These are phyloP conservation scores for Polytolypa hystricis DNA, from an alignment of 2,329 filamentous ascomycete species.

Conservation along the genomic window DNA sequence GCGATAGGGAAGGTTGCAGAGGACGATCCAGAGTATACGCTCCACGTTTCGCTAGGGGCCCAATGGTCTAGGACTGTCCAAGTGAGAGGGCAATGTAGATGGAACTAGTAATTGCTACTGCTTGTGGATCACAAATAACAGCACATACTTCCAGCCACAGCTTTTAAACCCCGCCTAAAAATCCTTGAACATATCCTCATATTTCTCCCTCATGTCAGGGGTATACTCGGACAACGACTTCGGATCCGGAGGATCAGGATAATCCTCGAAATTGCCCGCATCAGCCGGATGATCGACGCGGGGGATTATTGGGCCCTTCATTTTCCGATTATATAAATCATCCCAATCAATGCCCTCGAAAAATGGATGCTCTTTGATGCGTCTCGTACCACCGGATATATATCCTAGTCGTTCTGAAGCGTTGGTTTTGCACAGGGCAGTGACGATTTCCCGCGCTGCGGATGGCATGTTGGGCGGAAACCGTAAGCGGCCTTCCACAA, in stretches of 20 bases:
- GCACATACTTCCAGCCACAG: too few relatives aligned
- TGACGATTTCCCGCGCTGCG: conserved; percentile 51
- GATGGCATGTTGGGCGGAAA: conserved; percentile 49
- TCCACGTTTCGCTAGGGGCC: too few relatives aligned
- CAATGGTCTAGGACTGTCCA: too few relatives aligned
- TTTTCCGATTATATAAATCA: conserved; percentile 47
- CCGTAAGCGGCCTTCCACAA: conserved; percentile 51
- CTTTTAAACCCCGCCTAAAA: conserved; percentile 36
- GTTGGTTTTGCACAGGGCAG: conserved; percentile 51
- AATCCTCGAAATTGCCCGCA: conserved; percentile 55
- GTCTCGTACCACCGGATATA: conserved; percentile 47
- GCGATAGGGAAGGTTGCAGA: too few relatives aligned
- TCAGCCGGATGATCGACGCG: conserved; percentile 49
- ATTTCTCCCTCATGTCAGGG: conserved; percentile 48
- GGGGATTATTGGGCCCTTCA: conserved; percentile 53
- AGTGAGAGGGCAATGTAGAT: too few relatives aligned
- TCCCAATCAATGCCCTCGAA: conserved; percentile 54
- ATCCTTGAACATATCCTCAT: conserved; percentile 49
- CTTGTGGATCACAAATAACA: too few relatives aligned
- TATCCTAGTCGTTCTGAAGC: conserved; percentile 52
- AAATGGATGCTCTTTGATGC: conserved; percentile 52
- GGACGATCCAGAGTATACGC: too few relatives aligned
- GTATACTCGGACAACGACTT: conserved; percentile 44
- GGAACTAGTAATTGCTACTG: too few relatives aligned
- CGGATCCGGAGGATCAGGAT: conserved; percentile 45